Evolutionary conservation across 306 rosid genomes (phyloP), one percentile per base, ranked within the genome.

Genomic region (Dryas alaskensis): DNA sequence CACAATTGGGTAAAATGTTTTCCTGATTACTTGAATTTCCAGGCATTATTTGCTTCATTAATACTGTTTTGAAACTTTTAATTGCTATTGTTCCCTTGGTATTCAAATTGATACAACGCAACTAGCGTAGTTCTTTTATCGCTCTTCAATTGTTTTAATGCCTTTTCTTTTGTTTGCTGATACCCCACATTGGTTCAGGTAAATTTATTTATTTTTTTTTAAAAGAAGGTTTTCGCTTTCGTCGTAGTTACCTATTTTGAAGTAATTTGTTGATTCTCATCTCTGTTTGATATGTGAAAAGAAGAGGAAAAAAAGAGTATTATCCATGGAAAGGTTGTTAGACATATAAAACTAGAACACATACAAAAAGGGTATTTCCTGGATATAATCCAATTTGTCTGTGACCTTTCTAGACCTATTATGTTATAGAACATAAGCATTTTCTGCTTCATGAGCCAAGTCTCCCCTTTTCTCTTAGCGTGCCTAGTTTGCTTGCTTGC

Each of bases 1-100:
- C 73, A 68, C 73, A 31, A n/a, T n/a, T 68, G 16, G 73, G 73
- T 68, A 48, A 48, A 67, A 14, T 4, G 16, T 39, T 47, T 51
- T 6, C 19, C 60, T 7, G 39, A 48, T 31, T 13, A 27, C 57
- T 48, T 22, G 22, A 22, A 11, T 66, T 47, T 47, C 4, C 55
- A 22, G 71, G 43, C 57, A 66, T 3, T 47, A 12, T 47, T 47
- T 9, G 4, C 57, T 66, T 11, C 3, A 46, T 7, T 2, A 47
- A 47, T 10, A 46, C 70, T 66, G 39, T 19, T 47, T 50, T 25
- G 4, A 8, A 8, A 47, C 6, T 6, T 5, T 44, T 17, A 25
- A 25, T 5, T 9, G 0, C 6, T 47, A 7, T 46, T 55, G 8
- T 66, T 66, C 47, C 10, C 25, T 10, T 2, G 10, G 42, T 66